Evolutionary conservation across 108 stramenopile species (phyloP).

Genomic region (Nitzschia putrida): DNA sequence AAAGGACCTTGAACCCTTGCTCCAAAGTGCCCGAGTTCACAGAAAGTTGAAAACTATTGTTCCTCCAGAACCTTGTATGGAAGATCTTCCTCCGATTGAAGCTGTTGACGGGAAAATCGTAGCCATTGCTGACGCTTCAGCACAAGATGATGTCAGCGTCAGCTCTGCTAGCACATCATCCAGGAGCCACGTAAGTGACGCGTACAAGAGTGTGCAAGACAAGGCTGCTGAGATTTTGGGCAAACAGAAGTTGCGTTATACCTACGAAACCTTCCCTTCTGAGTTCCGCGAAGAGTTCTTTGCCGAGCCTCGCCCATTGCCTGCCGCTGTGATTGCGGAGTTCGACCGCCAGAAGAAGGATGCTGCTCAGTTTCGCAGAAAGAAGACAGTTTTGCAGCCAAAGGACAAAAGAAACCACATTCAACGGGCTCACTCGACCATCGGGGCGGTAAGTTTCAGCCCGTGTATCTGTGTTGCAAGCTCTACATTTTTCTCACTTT

Average conservation of each 20-base stretch:
- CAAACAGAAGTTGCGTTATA: constrained; percentile 49
- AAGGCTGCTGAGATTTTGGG: constrained; percentile 53
- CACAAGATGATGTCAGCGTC: constrained; percentile 47
- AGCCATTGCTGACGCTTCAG: constrained; percentile 3
- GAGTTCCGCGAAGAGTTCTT: constrained; percentile 65
- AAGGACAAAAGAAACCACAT: constrained; percentile 39
- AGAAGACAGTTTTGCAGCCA: constrained; percentile 20
- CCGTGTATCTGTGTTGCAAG: background rate
- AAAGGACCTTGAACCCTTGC: constrained; percentile 58
- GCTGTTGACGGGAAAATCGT: constrained; percentile 16
- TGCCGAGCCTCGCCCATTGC: constrained; percentile 73
- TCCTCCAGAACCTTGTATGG: constrained; percentile 74
- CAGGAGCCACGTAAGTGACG: constrained; percentile 28
- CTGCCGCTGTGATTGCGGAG: constrained; percentile 82
- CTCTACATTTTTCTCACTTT: background rate
- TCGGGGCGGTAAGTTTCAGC: constrained; percentile 33
- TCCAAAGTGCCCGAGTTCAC: constrained; percentile 75
- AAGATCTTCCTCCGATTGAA: constrained; percentile 54
- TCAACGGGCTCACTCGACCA: constrained; percentile 40
- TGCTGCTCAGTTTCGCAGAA: constrained; percentile 74
- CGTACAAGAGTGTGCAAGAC: constrained; percentile 46
- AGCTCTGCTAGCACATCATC: constrained; percentile 45
- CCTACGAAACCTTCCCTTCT: constrained; percentile 74
- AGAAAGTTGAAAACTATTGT: constrained; percentile 83
- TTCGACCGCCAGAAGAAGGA: constrained; percentile 85